A percentile compares a stretch with the other conserved stretches of the same genome.
phyloP scores from a whole-genome alignment of 257 asterid genomes.

The Lavandula angustifolia region DNA sequence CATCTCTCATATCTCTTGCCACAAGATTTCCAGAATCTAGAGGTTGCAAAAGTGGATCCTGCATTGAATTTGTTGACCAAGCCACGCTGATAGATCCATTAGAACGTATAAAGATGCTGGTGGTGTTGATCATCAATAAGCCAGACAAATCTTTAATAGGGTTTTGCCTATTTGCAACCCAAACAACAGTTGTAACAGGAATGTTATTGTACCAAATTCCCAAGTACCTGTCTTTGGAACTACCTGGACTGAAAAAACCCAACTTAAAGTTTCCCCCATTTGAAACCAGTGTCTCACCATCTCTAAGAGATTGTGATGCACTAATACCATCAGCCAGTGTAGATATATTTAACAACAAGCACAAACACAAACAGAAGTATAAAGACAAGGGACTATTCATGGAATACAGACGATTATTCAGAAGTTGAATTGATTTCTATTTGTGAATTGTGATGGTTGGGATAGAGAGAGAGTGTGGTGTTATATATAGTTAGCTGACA shows the following conservation, averaged over 20 bases:
- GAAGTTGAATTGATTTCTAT: too few species aligned
- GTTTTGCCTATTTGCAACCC: slow-evolving; percentile 44
- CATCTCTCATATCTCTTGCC: slow-evolving; percentile 26
- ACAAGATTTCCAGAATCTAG: slow-evolving; percentile 43
- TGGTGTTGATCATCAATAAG: slow-evolving; percentile 32
- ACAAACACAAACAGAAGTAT: slow-evolving; percentile 19
- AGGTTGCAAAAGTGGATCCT: slow-evolving; percentile 30
- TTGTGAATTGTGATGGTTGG: too few species aligned
- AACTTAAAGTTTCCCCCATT: slow-evolving; percentile 41
- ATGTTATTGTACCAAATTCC: slow-evolving; percentile 52
- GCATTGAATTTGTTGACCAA: slow-evolving; percentile 35
- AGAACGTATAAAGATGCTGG: slow-evolving; percentile 28
- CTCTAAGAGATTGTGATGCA: slow-evolving; percentile 34
- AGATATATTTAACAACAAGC: slow-evolving; percentile 13
- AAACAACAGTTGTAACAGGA: slow-evolving; percentile 42
- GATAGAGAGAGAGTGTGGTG: too few species aligned
- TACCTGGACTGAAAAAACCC: slow-evolving; percentile 46
- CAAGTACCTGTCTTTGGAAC: slow-evolving; percentile 32
- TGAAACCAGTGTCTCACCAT: slow-evolving; percentile 38
- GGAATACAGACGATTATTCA: too few species aligned
- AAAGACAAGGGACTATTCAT: slow-evolving; percentile 27
- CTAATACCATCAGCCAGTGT: slow-evolving; percentile 24
- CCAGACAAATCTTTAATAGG: slow-evolving; percentile 40
- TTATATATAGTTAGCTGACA: too few species aligned
- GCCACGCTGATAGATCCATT: slow-evolving; percentile 26